Evolutionary conservation across 345 rosid species (phyloP).

Genomic region (Salix arbutifolia): DNA sequence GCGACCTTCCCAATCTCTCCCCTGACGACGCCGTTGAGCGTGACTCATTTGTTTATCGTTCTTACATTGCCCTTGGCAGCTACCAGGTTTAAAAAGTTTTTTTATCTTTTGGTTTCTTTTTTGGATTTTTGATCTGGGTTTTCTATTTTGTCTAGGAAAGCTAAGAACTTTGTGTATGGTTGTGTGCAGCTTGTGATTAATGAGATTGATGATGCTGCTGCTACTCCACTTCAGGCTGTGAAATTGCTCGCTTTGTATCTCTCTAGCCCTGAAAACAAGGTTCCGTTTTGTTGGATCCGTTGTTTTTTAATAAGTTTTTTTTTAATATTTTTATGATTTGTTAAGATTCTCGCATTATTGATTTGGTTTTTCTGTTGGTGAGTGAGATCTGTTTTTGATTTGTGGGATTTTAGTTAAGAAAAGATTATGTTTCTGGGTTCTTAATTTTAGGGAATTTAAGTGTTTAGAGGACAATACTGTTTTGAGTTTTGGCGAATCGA

Average conservation of each 20-base stretch:
- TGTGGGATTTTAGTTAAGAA: not conserved
- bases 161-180: not conserved
- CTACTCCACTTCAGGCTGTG: constrained; percentile 94
- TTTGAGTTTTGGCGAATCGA: not conserved
- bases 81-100: constrained; percentile 46
- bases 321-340: no score
- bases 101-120: not conserved
- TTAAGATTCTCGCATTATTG: not conserved
- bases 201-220: constrained; percentile 81
- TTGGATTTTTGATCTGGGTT: not conserved
- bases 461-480: not conserved
- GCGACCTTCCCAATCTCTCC: constrained; percentile 69
- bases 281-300: constrained; percentile 3
- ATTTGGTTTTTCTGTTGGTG: not conserved
- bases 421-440: not conserved
- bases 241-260: constrained; percentile 83
- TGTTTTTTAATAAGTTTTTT: no score
- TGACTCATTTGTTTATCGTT: constrained; percentile 82
- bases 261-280: constrained; percentile 69
- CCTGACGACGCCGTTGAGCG: constrained; percentile 78
- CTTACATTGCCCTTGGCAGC: constrained; percentile 92
- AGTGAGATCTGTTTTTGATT: constrained; percentile 11
- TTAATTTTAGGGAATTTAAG: not conserved
- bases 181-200: constrained; percentile 66
- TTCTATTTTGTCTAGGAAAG: not conserved